Evolutionary conservation across 148 eudicot species (phyloP).

Genomic region (Selenicereus undatus): DNA sequence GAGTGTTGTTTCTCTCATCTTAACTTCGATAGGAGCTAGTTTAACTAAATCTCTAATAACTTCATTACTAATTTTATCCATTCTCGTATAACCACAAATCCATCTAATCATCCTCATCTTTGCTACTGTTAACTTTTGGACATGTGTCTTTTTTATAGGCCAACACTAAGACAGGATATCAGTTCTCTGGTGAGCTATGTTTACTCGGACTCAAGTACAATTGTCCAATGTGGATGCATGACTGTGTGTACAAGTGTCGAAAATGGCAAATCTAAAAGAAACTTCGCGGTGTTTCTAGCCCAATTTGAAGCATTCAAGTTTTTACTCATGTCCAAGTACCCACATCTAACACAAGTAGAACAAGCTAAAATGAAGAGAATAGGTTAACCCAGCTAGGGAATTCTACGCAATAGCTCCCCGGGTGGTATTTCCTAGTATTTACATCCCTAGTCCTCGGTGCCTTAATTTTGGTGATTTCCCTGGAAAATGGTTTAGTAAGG

Average conservation of each 20-base stretch:
- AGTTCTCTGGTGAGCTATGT: not conserved
- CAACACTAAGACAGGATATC: too few species aligned
- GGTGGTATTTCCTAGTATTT: not conserved
- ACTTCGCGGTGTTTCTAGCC: not conserved
- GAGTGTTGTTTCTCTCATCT: too few species aligned
- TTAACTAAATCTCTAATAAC: too few species aligned
- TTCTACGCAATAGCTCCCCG: not conserved
- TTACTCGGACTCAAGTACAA: not conserved
- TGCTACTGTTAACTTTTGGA: too few species aligned
- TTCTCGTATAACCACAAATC: too few species aligned
- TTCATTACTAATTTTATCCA: too few species aligned
- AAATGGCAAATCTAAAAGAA: not conserved
- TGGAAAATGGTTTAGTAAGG: not conserved
- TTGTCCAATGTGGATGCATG: not conserved
- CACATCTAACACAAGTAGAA: not conserved
- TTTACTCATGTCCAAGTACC: not conserved
- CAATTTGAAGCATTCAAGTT: not conserved
- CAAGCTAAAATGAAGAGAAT: not conserved
- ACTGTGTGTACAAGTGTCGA: too few species aligned
- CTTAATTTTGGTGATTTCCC: not conserved
- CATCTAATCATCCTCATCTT: too few species aligned
- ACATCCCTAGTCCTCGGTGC: not conserved
- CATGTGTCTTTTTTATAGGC: too few species aligned
- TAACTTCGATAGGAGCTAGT: too few species aligned
- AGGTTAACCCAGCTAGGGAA: not conserved